Conservation (phyloP, 2,329 filamentous ascomycete genomes). For the Fusarium praegraminearum region DNA sequence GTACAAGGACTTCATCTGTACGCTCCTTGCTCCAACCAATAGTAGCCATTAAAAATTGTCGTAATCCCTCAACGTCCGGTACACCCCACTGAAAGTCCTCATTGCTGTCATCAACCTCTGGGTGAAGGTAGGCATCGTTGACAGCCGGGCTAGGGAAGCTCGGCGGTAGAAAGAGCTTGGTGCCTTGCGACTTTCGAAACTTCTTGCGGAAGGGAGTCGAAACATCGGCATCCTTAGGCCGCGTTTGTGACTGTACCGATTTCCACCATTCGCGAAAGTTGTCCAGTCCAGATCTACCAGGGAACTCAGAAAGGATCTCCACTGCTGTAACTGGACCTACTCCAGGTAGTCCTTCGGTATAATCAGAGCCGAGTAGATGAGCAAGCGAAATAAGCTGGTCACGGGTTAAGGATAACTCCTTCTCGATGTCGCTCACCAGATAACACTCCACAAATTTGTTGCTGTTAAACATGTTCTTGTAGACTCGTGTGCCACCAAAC, state of each 20-base stretch:
- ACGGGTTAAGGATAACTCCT: conserved; percentile 88
- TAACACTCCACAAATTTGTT: conserved; percentile 99
- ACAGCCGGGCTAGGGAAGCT: conserved; percentile 84
- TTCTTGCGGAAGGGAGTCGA: conserved; percentile 80
- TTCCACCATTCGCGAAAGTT: conserved; percentile 91
- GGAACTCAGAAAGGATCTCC: conserved; percentile 93
- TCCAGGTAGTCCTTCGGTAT: conserved; percentile 90
- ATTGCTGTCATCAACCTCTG: conserved; percentile 83
- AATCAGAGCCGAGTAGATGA: conserved; percentile 92
- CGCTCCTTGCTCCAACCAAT: conserved; percentile 93
- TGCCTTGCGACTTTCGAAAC: conserved; percentile 81
- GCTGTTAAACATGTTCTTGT: conserved; percentile 99
- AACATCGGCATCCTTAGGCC: conserved; percentile 72
- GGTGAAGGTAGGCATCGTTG: conserved; percentile 83
- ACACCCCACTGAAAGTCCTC: conserved; percentile 95
- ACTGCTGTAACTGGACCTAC: conserved; percentile 95
- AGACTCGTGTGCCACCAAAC: conserved; percentile 94
- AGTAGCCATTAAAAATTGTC: conserved; percentile 87
- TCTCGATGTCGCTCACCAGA: conserved; percentile 82
- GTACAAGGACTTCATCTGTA: conserved; percentile 95
- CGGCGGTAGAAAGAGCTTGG: conserved; percentile 87
- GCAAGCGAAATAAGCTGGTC: conserved; percentile 89
- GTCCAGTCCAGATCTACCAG: conserved; percentile 69
- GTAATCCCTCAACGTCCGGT: conserved; percentile 87
- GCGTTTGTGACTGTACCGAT: conserved; percentile 76